phyloP scores from a whole-genome alignment of 352 stramenopile genomes.

The Sclerospora graminicola region DNA sequence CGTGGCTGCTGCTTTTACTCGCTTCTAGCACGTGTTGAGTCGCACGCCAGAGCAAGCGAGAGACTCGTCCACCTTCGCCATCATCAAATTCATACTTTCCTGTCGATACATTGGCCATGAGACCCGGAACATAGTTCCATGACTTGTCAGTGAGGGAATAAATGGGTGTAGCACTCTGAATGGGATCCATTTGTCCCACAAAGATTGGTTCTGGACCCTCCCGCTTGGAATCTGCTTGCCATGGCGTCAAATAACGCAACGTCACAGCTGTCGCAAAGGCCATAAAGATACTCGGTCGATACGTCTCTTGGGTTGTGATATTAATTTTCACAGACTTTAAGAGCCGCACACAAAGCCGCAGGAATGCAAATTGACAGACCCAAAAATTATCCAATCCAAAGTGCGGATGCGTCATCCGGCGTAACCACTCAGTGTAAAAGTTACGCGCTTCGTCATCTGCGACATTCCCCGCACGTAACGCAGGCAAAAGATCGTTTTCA shows the following conservation, averaged over 20 bases:
- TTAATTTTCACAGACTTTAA: conserved; percentile 20
- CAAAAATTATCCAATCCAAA: conserved; percentile 92
- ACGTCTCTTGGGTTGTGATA: conserved; percentile 13
- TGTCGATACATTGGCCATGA: conserved; percentile 30
- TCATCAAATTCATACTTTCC: conserved; percentile 51
- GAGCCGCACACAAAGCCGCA: conserved; percentile 36
- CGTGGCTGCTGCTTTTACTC: conserved; percentile 29
- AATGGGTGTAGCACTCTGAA: conserved; percentile 23
- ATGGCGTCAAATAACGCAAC: conserved; percentile 42
- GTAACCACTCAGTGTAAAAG: conserved; percentile 78
- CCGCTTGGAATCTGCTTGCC: conserved; percentile 14
- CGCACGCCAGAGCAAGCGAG: conserved; percentile 12
- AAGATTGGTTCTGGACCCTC: conserved; percentile 11
- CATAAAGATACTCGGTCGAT: conserved; percentile 27
- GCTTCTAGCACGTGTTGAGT: conserved; percentile 19
- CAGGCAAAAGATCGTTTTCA: conserved; percentile 62
- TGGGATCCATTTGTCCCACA: conserved; percentile 38
- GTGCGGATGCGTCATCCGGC: conserved; percentile 56
- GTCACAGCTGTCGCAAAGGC: conserved; percentile 37
- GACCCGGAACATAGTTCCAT: conserved; percentile 28
- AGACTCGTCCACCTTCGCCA: conserved; percentile 17
- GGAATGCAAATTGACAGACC: conserved; percentile 83
- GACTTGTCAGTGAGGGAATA: conserved; percentile 26
- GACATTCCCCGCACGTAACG: conserved; percentile 24
- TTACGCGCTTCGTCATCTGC: conserved; percentile 20